A percentile compares a stretch with the other conserved stretches of the same genome.
phyloP scores from a whole-genome alignment of 2,329 filamentous ascomycete genomes.

The Juglanconis juglandina region DNA sequence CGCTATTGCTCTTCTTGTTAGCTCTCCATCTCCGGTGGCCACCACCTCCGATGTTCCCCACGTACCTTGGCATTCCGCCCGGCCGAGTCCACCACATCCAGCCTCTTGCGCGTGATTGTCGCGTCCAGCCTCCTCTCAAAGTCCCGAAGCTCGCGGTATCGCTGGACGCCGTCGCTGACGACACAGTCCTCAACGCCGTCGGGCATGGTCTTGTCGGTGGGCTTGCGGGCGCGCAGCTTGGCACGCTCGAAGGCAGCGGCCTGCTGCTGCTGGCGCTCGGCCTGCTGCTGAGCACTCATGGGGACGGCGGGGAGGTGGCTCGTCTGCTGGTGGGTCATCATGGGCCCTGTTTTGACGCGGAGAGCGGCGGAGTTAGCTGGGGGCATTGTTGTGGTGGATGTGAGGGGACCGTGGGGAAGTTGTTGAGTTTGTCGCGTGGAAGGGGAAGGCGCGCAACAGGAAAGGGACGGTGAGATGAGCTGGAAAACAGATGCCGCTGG shows the following conservation, averaged over 20 bases:
- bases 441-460: neutral
- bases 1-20: constrained; percentile 46
- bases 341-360: constrained; percentile 40
- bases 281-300: constrained; percentile 52
- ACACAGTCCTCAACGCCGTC: constrained; percentile 82
- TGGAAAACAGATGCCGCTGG: neutral
- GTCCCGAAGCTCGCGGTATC: constrained; percentile 81
- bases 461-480: neutral
- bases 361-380: constrained; percentile 8
- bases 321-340: constrained; percentile 47
- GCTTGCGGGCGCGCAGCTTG: constrained; percentile 80
- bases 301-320: constrained; percentile 35
- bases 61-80: constrained; percentile 68
- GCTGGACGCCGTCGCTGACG: constrained; percentile 74
- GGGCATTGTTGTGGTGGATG: neutral
- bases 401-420: neutral
- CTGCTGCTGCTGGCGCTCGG: constrained; percentile 46
- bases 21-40: neutral
- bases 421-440: neutral
- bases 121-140: constrained; percentile 86
- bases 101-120: constrained; percentile 86
- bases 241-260: constrained; percentile 61
- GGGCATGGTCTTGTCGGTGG: constrained; percentile 91
- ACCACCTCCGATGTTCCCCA: neutral
- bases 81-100: constrained; percentile 83